Conservation (phyloP, 139 green algal species). For the Medakamo hakoo region DNA sequence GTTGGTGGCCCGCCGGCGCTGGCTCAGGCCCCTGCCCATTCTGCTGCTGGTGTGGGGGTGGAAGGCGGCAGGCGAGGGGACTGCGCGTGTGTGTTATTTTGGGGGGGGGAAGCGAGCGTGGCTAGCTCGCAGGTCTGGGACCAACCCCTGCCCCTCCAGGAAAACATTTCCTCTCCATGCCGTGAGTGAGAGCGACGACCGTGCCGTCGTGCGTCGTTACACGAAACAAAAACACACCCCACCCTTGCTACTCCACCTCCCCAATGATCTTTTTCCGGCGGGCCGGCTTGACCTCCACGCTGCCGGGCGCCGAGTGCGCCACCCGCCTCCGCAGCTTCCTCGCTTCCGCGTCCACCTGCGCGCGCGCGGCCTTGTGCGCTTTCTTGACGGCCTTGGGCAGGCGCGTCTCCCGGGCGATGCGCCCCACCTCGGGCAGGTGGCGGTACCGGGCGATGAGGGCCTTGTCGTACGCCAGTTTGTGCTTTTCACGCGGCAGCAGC, state of each 20-base stretch:
- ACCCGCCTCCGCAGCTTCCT: constrained; percentile 55
- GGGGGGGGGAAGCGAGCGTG: no score
- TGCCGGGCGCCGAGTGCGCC: constrained; percentile 59
- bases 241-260: constrained; percentile 70
- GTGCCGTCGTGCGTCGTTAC: not conserved
- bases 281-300: constrained; percentile 57
- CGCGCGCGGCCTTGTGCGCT: constrained; percentile 42
- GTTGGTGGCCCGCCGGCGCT: no score
- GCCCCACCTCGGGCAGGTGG: constrained; percentile 74
- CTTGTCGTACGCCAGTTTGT: constrained; percentile 58
- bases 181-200: not conserved
- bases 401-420: not conserved
- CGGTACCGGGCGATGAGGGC: constrained; percentile 83
- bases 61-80: no score
- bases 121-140: no score
- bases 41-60: no score
- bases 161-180: no score
- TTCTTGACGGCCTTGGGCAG: constrained; percentile 5
- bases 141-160: no score
- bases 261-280: constrained; percentile 80
- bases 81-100: no score
- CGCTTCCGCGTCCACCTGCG: constrained; percentile 51
- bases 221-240: not conserved
- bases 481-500: constrained; percentile 69
- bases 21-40: no score